Base-by-base conservation (phyloP, 208 protist species). In the Borovskyia barvae region DNA sequence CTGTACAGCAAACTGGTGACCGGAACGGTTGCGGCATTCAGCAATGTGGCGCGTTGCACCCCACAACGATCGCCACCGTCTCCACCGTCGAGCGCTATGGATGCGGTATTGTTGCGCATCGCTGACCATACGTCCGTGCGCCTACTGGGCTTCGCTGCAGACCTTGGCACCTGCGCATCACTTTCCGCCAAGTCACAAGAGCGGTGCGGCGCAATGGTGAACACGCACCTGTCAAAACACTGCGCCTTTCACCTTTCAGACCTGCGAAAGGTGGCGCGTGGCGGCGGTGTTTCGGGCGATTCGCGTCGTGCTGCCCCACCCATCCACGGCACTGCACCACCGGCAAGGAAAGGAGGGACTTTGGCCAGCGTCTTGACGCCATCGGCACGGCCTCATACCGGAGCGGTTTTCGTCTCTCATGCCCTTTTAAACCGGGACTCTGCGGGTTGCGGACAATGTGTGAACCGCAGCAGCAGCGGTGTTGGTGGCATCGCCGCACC, bases 21-120 rank as follows among this genome's bases (percentile, higher is more conserved):
- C 15, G 86, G 82, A 0, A 48, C 66, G 2, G 86, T 93, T 11
- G 26, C 88, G 37, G 80, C 80, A 5, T 64, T 93, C n/a, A 76
- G 70, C 35, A 66, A 67, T 24, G 45, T 85, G 3, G 58, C 64
- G 7, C 57, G 74, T 55, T 69, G 56, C 43, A 19, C 72, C 5
- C 52, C 33, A 4, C 66, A 19, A 11, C n/a, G 25, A 8, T 28
- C 52, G 52, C 29, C 54, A 39, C 14, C 32, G 5, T 15, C 32
- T 7, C 33, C 33, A 43, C 9, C n/a, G 11, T 24, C 4, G 29
- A 17, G 41, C 17, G 26, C n/a, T 22, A 2, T 33, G 8, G 41
- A 50, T 39, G 53, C 48, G 15, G 46, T 49, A 5, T 37, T 88
- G 8, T 30, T 85, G 11, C 66, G 75, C 32, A 66, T 87, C 7